Evolutionary conservation across 2,329 filamentous ascomycete genomes (phyloP).

Genomic region (Colletotrichum cordylinicola): DNA sequence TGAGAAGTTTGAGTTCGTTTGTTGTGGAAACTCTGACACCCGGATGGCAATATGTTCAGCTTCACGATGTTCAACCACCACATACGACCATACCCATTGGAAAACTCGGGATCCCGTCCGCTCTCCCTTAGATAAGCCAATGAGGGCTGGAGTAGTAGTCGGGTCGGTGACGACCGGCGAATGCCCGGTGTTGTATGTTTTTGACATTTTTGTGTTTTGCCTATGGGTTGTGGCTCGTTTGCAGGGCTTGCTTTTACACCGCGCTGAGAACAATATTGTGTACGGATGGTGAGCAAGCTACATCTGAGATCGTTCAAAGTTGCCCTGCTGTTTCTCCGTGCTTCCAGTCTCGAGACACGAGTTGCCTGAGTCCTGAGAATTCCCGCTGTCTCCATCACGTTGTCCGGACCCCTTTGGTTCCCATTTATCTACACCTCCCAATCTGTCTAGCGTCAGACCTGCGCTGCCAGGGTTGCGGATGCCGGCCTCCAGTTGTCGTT

Average conservation of each 20-base stretch:
- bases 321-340: neutral
- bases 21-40: neutral
- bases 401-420: neutral
- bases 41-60: neutral
- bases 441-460: slow-evolving; percentile 48
- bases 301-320: neutral
- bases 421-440: slow-evolving; percentile 36
- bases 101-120: neutral
- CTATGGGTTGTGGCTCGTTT: neutral
- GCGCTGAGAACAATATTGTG: neutral
- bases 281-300: neutral
- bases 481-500: slow-evolving; percentile 60
- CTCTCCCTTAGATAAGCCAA: neutral
- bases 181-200: neutral
- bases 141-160: neutral
- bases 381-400: neutral
- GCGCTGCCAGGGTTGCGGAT: slow-evolving; percentile 53
- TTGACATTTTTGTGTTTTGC: neutral
- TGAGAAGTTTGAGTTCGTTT: neutral
- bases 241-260: neutral
- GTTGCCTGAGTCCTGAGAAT: neutral
- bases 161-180: neutral
- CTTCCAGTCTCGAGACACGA: neutral
- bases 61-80: neutral
- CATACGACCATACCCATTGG: neutral